Evolutionary conservation across 106 monocot genomes (phyloP).

Genomic region (Chionographis japonica): DNA sequence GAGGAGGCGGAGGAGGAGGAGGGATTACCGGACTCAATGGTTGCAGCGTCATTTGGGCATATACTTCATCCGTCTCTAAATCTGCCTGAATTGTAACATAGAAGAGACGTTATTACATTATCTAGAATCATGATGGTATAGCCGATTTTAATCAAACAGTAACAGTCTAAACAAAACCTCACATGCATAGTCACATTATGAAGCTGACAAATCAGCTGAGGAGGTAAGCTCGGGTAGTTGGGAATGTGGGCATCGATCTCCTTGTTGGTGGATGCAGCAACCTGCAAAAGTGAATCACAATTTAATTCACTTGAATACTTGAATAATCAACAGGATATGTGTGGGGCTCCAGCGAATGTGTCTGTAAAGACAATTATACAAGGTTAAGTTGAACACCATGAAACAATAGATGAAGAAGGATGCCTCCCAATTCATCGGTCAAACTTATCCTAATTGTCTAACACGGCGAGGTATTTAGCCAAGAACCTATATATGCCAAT

Average conservation of each 20-base stretch:
- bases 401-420: neutral
- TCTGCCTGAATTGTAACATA: conserved; percentile 62
- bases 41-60: conserved; percentile 94
- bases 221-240: conserved; percentile 81
- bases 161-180: conserved; percentile 16
- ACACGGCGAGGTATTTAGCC: no score
- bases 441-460: no score
- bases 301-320: no score
- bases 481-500: no score
- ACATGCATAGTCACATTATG: conserved; percentile 95
- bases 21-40: conserved; percentile 69
- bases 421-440: no score
- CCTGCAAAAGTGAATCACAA: conserved; percentile 29
- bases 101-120: neutral
- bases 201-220: conserved; percentile 88
- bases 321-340: no score
- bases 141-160: neutral
- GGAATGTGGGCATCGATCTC: conserved; percentile 89
- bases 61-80: conserved; percentile 93
- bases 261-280: conserved; percentile 88
- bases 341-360: no score
- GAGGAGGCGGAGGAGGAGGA: neutral
- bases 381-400: no score
- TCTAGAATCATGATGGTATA: neutral
- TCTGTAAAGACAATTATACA: no score